phyloP scores from a whole-genome alignment of 371 early-diverging fungal species.

The Lichtheimia ornata region DNA sequence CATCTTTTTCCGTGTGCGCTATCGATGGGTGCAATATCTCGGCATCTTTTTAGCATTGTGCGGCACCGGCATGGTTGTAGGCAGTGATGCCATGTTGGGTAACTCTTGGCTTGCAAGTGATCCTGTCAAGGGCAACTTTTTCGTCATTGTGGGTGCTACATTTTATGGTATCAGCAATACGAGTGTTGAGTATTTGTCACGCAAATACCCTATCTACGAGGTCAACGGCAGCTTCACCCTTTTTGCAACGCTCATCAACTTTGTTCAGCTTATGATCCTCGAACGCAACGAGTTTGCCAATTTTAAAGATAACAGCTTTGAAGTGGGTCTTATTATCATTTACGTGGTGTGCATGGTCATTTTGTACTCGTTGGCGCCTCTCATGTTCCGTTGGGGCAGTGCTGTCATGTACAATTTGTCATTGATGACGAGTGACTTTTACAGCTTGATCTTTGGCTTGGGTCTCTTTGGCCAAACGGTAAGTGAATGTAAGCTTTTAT shows the following conservation, averaged over 20 bases:
- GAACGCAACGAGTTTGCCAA: slow-evolving; percentile 53
- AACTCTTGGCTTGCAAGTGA: slow-evolving; percentile 49
- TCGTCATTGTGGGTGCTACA: slow-evolving; percentile 69
- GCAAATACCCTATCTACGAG: slow-evolving; percentile 69
- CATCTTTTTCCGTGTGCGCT: slow-evolving; percentile 63
- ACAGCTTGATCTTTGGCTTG: slow-evolving; percentile 70
- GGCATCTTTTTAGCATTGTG: slow-evolving; percentile 65
- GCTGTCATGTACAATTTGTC: slow-evolving; percentile 80
- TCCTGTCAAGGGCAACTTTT: slow-evolving; percentile 69
- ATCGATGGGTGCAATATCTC: slow-evolving; percentile 63
- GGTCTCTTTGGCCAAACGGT: slow-evolving; percentile 62
- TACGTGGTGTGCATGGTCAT: slow-evolving; percentile 69
- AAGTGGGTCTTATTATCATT: slow-evolving; percentile 57
- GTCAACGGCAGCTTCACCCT: slow-evolving; percentile 72
- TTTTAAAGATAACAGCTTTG: slow-evolving; percentile 30
- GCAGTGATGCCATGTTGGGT: slow-evolving; percentile 60
- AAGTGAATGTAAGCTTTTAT: slow-evolving; percentile 11
- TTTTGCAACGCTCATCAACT: slow-evolving; percentile 71
- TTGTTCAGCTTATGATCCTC: slow-evolving; percentile 65
- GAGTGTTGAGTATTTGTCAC: slow-evolving; percentile 67
- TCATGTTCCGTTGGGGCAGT: slow-evolving; percentile 67
- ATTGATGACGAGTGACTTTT: slow-evolving; percentile 77
- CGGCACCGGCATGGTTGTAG: slow-evolving; percentile 68
- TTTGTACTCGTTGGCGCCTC: slow-evolving; percentile 68
- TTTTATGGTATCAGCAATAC: slow-evolving; percentile 75